Evolutionary conservation across 345 rosid species (phyloP), one percentile per base, ranked within the genome.

Genomic region (Eucalyptus sideroxylon): DNA sequence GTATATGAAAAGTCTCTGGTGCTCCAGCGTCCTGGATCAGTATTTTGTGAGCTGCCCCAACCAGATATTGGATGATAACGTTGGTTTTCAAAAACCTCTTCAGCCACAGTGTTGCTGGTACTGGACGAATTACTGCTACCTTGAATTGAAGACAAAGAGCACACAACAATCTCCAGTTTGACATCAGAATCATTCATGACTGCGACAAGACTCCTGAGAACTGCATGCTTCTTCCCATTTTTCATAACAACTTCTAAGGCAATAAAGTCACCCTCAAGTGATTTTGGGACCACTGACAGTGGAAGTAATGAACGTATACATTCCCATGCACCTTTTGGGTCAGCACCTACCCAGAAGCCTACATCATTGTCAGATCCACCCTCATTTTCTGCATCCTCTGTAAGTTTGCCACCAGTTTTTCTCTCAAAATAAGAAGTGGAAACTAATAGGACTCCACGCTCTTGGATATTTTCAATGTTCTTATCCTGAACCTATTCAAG

Each of bases 161-260:
- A 92, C 82, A 95, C 62, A 42, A 93, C 95, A 92, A 98, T 90
- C 90, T 96, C 98, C 93, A 98, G 87, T 92, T 92, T 95, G 92
- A 96, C 90, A 92, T 97, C 97, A 81, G 97, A 94, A 92, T 97
- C 99, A 94, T 98, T 98, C 88, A 94, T 91, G 88, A 95, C 96
- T 10, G 97, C 93, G 31, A 96, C 98, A 91, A 98, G 96, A 89
- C 98, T 92, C 94, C 99, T 96, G 91, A 98, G 96, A 93, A 95
- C 92, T 87, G 93, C 98, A 89, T 97, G 98, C 92, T 97, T 98
- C 97, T 95, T 96, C 89, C 99, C 98, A 94, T 96, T 94, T 94
- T 95, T 96, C 96, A 97, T 92, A 86, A 93, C 90, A 91, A 96
- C 96, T 92, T 97, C 99, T 94, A 98, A 94, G 81, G 98, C 99